Base-by-base conservation (phyloP, 352 stramenopile species). In the Phytophthora macrochlamydospora region DNA sequence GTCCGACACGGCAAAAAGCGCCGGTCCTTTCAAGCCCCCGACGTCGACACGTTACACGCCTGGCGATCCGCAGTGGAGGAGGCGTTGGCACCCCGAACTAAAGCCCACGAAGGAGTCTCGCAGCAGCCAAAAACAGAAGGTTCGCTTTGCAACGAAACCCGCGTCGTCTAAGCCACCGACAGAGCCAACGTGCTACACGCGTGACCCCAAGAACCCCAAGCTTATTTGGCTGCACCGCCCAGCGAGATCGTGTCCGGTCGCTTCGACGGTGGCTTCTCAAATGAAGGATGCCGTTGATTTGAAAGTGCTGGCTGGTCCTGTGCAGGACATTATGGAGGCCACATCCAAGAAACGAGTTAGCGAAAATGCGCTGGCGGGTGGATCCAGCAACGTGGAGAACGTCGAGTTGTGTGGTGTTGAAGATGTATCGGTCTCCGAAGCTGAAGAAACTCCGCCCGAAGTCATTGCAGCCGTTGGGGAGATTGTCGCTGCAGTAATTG, bases 1-100 rank as follows among this genome's bases (percentile, higher is more conserved):
- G 60, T 73, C 32, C 60, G 51, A 1, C 66, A 73, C 28, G 66
- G 66, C 24, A 73, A 62, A 29, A 73, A 73, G 31, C 66, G 66
- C 24, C 60, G 50, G 11, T 58, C 33, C 48, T 73, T 73, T 33
- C 66, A 69, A 42, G 60, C 66, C n/a, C 59, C 54, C 7, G 66
- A 73, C 40, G 49, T 43, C 28, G 66, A 42, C 31, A 73, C 66
- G 7, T 66, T 73, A 14, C 32, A 62, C 6, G 33, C 49, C 42
- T 73, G 66, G 66, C 12, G 60, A 3, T 65, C 50, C 3, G 66
- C 66, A 3, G 24, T 73, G 30, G 55, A 73, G n/a, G 24, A 62
- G 24, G 66, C 55, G 12, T 38, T 73, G 11, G 60, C 64, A n/a
- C 54, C 60, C 60, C 61, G 7, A 54, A 9, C 8, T 44, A 69